Conservation (phyloP, 768 basidiomycete genomes). For the Termitomyces sp. region DNA sequence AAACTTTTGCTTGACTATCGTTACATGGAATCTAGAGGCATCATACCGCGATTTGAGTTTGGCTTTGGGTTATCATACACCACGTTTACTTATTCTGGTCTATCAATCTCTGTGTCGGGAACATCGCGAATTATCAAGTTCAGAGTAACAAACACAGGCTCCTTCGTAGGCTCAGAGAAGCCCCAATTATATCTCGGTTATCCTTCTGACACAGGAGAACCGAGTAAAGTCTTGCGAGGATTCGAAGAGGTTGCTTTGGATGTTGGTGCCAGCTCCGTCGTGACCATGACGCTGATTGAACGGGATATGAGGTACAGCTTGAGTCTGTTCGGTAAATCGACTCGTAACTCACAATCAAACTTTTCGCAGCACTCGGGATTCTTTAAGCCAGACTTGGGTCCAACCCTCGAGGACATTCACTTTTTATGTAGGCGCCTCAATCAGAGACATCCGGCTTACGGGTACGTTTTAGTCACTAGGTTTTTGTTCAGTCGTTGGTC, state of each 20-base stretch:
- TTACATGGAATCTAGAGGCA: constrained; percentile 49
- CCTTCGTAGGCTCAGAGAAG: constrained; percentile 44
- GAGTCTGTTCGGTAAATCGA: too few relatives aligned
- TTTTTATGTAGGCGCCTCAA: constrained; percentile 49
- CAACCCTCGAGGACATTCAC: constrained; percentile 46
- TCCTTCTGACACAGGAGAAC: constrained; percentile 41
- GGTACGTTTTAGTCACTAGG: constrained; percentile 19
- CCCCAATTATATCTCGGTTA: constrained; percentile 51
- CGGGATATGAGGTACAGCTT: constrained; percentile 40
- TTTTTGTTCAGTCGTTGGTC: too few relatives aligned
- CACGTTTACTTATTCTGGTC: constrained; percentile 55
- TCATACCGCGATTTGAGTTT: constrained; percentile 56
- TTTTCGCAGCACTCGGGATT: constrained; percentile 45
- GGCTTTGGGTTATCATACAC: constrained; percentile 76
- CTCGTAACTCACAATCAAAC: background rate
- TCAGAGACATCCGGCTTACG: constrained; percentile 38
- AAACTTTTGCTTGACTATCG: constrained; percentile 63
- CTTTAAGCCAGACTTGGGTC: constrained; percentile 42
- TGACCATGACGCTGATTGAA: constrained; percentile 31
- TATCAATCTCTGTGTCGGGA: constrained; percentile 32
- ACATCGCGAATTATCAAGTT: constrained; percentile 35
- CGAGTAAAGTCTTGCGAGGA: constrained; percentile 43
- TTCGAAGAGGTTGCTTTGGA: constrained; percentile 42
- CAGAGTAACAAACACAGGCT: constrained; percentile 42
- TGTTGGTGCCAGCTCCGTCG: constrained; percentile 28